These are phyloP conservation scores for Trichoderma harzianum DNA, from an alignment of 2,329 filamentous ascomycete species.

Conservation along the genomic window DNA sequence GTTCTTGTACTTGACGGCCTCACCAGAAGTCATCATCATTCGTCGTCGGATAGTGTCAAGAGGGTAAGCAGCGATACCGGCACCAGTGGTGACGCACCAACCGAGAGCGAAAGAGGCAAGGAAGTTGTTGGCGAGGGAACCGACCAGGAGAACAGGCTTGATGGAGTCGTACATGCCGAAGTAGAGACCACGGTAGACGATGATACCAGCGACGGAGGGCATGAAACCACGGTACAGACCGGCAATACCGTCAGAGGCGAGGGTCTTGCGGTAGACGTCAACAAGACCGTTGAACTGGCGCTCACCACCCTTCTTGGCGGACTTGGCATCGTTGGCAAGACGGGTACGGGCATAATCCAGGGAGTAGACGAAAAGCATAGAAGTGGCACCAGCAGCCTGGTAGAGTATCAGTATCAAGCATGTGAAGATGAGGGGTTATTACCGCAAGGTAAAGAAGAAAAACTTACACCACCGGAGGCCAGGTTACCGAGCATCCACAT, in stretches of 20 bases:
- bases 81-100: slow-evolving; percentile 99
- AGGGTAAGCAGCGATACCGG: slow-evolving; percentile 99
- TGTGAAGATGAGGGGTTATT: not conserved
- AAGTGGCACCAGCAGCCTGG: slow-evolving; percentile 96
- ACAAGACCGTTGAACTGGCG: slow-evolving; percentile 99
- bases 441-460: not conserved
- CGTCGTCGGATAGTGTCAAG: slow-evolving; percentile 99
- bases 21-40: slow-evolving; percentile 99
- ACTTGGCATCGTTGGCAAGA: slow-evolving; percentile 99
- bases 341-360: slow-evolving; percentile 99
- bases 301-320: slow-evolving; percentile 91
- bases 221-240: slow-evolving; percentile 99
- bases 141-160: slow-evolving; percentile 96
- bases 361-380: slow-evolving; percentile 99
- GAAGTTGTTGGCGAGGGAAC: slow-evolving; percentile 95
- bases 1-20: slow-evolving; percentile 99
- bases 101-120: slow-evolving; percentile 97
- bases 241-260: slow-evolving; percentile 95
- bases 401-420: not conserved
- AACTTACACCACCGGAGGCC: slow-evolving; percentile 96
- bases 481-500: slow-evolving; percentile 99
- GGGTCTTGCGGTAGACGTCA: slow-evolving; percentile 99
- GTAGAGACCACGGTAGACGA: slow-evolving; percentile 99
- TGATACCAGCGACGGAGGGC: slow-evolving; percentile 97
- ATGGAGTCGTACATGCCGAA: slow-evolving; percentile 99